phyloP scores from a whole-genome alignment of 345 rosid species.

The Angophora floribunda region DNA sequence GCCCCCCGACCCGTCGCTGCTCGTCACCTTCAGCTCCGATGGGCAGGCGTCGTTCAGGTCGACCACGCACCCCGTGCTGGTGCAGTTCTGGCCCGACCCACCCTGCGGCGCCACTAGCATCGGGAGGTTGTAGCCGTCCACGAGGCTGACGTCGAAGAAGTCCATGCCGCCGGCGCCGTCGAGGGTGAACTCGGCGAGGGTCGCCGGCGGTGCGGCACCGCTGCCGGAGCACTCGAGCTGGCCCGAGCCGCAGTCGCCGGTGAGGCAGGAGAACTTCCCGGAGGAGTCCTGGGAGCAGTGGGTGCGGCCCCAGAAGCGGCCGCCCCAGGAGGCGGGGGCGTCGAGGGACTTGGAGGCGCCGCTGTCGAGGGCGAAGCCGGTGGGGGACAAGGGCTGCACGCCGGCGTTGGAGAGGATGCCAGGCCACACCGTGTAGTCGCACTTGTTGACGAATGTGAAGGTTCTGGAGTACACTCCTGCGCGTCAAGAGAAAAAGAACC shows the following conservation, averaged over 20 bases:
- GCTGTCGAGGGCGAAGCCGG: constrained; percentile 68
- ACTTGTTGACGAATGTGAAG: constrained; percentile 59
- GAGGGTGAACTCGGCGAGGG: constrained; percentile 73
- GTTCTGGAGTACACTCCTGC: constrained; percentile 47
- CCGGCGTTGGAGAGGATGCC: constrained; percentile 87
- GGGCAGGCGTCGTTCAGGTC: constrained; percentile 84
- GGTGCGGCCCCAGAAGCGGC: constrained; percentile 92
- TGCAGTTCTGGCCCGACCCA: constrained; percentile 68
- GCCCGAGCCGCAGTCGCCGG: constrained; percentile 88
- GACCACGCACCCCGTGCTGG: constrained; percentile 62
- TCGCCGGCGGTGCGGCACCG: constrained; percentile 82
- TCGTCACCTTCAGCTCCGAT: constrained; percentile 58
- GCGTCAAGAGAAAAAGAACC: not conserved
- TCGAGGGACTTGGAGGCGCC: constrained; percentile 45
- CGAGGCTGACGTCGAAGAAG: constrained; percentile 30
- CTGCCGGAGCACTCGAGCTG: constrained; percentile 67
- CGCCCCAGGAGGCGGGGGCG: constrained; percentile 91
- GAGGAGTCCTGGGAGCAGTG: constrained; percentile 58
- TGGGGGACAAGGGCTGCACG: constrained; percentile 47
- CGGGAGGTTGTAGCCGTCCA: constrained; percentile 32
- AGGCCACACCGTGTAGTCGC: constrained; percentile 83
- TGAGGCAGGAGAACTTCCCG: constrained; percentile 64
- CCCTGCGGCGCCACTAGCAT: constrained; percentile 35
- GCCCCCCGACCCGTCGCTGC: constrained; percentile 16
- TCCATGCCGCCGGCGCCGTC: constrained; percentile 11